Evolutionary conservation across 768 basidiomycete genomes (phyloP).

Genomic region (Hygrocybe punicea): DNA sequence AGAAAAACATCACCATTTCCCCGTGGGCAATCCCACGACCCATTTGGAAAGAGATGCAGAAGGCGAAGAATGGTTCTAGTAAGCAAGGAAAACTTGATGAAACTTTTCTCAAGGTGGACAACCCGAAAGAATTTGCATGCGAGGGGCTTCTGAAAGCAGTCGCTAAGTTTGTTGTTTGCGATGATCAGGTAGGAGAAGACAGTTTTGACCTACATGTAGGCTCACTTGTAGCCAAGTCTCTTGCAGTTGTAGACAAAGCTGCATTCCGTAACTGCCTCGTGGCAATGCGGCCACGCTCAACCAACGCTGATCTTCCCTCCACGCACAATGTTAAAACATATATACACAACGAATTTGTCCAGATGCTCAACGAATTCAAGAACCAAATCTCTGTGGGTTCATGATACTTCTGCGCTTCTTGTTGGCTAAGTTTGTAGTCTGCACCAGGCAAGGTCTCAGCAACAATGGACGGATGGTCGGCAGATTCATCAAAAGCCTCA

Average conservation of each 20-base stretch:
- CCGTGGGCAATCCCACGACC: slow-evolving; percentile 4
- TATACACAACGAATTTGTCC: slow-evolving; percentile 18
- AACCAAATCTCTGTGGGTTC: slow-evolving; percentile 12
- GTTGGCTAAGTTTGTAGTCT: not conserved
- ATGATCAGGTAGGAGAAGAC: slow-evolving; percentile 14
- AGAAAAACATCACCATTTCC: not conserved
- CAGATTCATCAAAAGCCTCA: slow-evolving; percentile 16
- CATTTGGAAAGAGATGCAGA: not conserved
- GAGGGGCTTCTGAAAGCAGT: slow-evolving; percentile 10
- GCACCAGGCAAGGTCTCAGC: slow-evolving; percentile 13
- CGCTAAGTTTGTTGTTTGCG: slow-evolving; percentile 14
- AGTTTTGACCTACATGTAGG: not conserved
- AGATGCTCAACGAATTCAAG: slow-evolving; percentile 2
- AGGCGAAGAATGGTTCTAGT: not conserved
- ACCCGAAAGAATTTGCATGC: slow-evolving; percentile 10
- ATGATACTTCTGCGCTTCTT: not conserved
- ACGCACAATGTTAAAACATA: slow-evolving; percentile 13
- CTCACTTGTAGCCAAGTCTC: slow-evolving; percentile 7
- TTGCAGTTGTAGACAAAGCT: slow-evolving; percentile 10
- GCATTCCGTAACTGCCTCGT: slow-evolving; percentile 18
- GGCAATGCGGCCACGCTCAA: slow-evolving; percentile 15
- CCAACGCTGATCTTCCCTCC: slow-evolving; percentile 12
- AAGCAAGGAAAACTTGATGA: not conserved
- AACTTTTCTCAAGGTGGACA: not conserved
- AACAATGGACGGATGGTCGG: slow-evolving; percentile 17